Evolutionary conservation across 768 basidiomycete species (phyloP), one percentile per base, ranked within the genome.

Genomic region (Boletus insuetus): DNA sequence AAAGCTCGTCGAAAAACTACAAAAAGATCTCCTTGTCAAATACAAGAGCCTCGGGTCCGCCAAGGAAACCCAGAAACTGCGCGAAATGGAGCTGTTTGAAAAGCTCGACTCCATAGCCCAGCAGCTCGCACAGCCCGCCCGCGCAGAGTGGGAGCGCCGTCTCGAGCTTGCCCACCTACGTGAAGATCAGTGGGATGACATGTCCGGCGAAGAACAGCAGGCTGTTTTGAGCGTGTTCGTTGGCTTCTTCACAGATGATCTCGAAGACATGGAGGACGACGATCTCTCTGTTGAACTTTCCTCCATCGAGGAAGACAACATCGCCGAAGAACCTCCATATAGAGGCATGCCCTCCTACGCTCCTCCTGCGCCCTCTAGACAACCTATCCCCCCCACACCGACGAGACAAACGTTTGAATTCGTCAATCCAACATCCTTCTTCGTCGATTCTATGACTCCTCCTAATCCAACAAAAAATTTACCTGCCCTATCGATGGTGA

Each of bases 91-190:
- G 46, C 61, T 67, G 29, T 69, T 58, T 17, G 60, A 69, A 52
- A 59, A 40, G 26, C 59, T 67, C 57, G 57, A 63, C 38, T 43
- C 62, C 4, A 41, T 71, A 14, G 62, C 57, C 43, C 46, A 41
- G 34, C 62, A 59, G 11, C 69, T 71, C 26, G 53, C 69, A 51
- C 55, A 65, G 58, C 71, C 69, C 6, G 69, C 69, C 26, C 69
- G 71, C 37, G 29, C n/a, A 1, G 69, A 71, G 65, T 71, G 69
- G 69, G 71, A 70, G n/a, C 65, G 58, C 41, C 70, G 69, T 43
- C 69, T 71, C 45, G 63, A 62, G 16, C 60, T 66, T 45, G 64
- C 65, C 0, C 69, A 69, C 26, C 47, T 71, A 7, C 59, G 54
- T 6, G 70, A 70, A 56, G 62, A 71, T 26, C 61, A 71, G 43